Evolutionary conservation across 305 asterid species (phyloP).

Genomic region (Rubia balearica): DNA sequence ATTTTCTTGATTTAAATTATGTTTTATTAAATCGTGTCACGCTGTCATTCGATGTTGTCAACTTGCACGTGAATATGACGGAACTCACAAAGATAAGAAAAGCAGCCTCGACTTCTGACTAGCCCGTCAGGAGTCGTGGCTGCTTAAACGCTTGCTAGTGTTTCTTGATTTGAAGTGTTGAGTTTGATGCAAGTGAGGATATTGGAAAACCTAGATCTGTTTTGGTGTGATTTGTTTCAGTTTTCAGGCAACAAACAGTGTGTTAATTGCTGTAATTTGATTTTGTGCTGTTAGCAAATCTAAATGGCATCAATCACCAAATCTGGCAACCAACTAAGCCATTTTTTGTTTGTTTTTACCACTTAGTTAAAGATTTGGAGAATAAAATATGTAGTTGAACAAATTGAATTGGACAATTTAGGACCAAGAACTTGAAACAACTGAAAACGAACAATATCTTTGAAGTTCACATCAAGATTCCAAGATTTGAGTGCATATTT

Average conservation of each 20-base stretch:
- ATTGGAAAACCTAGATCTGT: background rate
- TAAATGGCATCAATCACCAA: constrained; percentile 1
- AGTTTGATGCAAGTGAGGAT: background rate
- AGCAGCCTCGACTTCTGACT: background rate
- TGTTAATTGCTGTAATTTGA: background rate
- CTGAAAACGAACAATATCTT: background rate
- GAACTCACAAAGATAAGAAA: background rate
- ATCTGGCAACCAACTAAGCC: constrained; percentile 4
- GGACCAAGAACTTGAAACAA: constrained; percentile 1
- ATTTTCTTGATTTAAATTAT: background rate
- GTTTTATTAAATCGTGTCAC: background rate
- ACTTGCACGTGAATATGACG: background rate
- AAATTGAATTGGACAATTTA: background rate
- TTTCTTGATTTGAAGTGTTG: background rate
- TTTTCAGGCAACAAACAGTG: background rate
- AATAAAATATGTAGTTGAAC: background rate
- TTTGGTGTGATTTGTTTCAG: background rate
- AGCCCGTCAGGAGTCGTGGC: too few species aligned
- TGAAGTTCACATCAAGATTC: constrained; percentile 4
- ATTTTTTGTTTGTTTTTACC: background rate
- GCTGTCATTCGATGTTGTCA: background rate
- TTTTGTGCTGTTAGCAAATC: background rate
- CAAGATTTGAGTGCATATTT: constrained; percentile 15
- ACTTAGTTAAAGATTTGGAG: background rate
- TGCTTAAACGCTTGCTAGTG: background rate